Percentiles rank a stretch among this genome's conserved stretches.
These are phyloP conservation scores for Chimonanthus salicifolius DNA, from an alignment of 164 flowering plant genomes.

Conservation along the genomic window DNA sequence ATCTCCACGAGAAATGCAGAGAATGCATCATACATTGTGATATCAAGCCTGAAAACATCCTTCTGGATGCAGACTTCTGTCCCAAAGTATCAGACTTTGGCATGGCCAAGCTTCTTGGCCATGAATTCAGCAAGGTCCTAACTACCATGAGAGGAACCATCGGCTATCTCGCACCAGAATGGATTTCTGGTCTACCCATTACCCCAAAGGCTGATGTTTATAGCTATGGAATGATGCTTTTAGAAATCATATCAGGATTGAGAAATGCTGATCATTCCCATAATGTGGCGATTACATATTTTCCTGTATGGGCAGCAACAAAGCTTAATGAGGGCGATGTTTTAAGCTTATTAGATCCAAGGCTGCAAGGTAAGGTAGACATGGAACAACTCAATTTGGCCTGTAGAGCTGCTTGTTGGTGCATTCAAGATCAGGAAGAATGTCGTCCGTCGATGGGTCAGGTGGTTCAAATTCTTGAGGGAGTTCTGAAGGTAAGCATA, in stretches of 20 bases:
- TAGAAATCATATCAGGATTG: conserved; percentile 29
- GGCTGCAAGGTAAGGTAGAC: conserved; percentile 23
- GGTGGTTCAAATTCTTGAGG: too few relatives aligned
- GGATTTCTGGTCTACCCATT: conserved; percentile 33
- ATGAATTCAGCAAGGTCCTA: conserved; percentile 30
- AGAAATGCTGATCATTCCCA: conserved; percentile 22
- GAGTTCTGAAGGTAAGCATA: too few relatives aligned
- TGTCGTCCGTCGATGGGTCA: too few relatives aligned
- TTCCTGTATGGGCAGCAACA: conserved; percentile 28
- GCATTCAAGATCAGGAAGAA: conserved; percentile 30
- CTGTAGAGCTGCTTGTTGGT: conserved; percentile 32
- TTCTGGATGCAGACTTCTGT: conserved; percentile 24
- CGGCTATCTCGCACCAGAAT: conserved; percentile 40
- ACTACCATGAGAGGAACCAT: conserved; percentile 37
- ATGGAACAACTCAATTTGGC: conserved; percentile 20
- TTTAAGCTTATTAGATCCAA: conserved; percentile 17
- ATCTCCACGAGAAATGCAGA: conserved; percentile 34
- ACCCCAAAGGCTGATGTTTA: conserved; percentile 37
- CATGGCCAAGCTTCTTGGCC: conserved; percentile 28
- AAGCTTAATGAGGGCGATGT: conserved; percentile 12
- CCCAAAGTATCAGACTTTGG: conserved; percentile 38
- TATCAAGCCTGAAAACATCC: conserved; percentile 37
- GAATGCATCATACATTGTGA: conserved; percentile 37
- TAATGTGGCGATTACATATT: conserved; percentile 13
- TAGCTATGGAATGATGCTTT: conserved; percentile 37